These are phyloP conservation scores for Hyphopichia burtonii DNA, from an alignment of 1,139 yeast genomes.

Conservation along the genomic window DNA sequence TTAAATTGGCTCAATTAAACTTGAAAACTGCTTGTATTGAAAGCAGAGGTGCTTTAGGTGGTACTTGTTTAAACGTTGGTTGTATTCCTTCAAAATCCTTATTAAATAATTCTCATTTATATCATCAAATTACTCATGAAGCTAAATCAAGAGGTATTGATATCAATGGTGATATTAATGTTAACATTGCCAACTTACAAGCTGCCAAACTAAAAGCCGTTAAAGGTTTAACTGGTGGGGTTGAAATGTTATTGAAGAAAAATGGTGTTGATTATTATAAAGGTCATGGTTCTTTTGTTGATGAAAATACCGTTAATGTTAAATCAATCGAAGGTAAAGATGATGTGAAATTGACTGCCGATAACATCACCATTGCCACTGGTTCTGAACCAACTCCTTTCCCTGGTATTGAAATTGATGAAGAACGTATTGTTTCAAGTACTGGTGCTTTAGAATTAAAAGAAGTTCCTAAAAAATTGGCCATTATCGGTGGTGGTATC, in stretches of 20 bases:
- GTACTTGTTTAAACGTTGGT: conserved; percentile 97
- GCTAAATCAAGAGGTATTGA: conserved; percentile 88
- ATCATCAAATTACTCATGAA: conserved; percentile 86
- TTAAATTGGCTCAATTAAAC: conserved; percentile 97
- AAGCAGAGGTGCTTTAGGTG: conserved; percentile 94
- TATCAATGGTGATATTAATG: conserved; percentile 64
- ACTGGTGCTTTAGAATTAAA: conserved; percentile 86
- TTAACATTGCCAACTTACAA: conserved; percentile 80
- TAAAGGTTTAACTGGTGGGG: conserved; percentile 85
- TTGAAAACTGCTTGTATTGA: conserved; percentile 94
- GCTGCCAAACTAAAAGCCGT: conserved; percentile 92
- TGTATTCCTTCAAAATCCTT: conserved; percentile 98
- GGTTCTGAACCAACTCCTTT: conserved; percentile 98
- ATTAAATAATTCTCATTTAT: conserved; percentile 90
- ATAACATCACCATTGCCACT: conserved; percentile 92
- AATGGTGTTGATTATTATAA: conserved; percentile 92
- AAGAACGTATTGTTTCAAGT: conserved; percentile 94
- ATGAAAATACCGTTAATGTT: conserved; percentile 75
- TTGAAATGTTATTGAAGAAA: conserved; percentile 93
- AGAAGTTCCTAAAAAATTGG: conserved; percentile 88
- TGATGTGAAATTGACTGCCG: conserved; percentile 62
- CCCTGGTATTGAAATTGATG: conserved; percentile 97
- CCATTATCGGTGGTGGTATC: conserved; percentile 98
- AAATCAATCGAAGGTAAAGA: conserved; percentile 86
- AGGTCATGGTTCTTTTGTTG: conserved; percentile 87